Conservation (phyloP, 495 filamentous ascomycete species). For the Aspergillus asperescens region DNA sequence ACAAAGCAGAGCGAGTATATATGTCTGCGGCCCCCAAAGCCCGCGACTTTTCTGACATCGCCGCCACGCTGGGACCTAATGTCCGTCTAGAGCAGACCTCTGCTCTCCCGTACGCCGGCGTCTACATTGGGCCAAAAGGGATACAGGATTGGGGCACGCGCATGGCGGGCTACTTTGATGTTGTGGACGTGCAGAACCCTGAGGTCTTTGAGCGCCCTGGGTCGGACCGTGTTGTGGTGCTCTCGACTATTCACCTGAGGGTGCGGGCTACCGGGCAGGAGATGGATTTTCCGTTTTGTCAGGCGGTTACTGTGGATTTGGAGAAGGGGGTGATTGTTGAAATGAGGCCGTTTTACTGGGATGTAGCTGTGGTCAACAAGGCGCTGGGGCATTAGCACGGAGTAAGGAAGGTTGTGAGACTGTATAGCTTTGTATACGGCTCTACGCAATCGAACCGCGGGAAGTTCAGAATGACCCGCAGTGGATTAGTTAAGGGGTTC, state of each 20-base stretch:
- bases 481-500: too few relatives aligned
- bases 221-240: background rate
- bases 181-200: constrained; percentile 2
- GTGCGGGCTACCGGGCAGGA: constrained; percentile 1
- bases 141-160: background rate
- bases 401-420: too few relatives aligned
- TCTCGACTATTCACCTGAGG: background rate
- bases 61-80: background rate
- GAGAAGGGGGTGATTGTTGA: background rate
- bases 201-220: constrained; percentile 3
- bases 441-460: too few relatives aligned
- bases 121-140: background rate
- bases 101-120: constrained; percentile 3
- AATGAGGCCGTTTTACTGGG: constrained; percentile 8
- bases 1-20: constrained; percentile 2
- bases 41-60: background rate
- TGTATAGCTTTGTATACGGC: too few relatives aligned
- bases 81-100: constrained; percentile 3
- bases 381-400: background rate
- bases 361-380: constrained; percentile 4
- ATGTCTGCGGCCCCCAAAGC: background rate
- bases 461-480: too few relatives aligned
- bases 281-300: background rate
- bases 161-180: background rate
- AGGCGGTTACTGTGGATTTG: constrained; percentile 1